Percentiles rank a stretch among this genome's conserved stretches.
phyloP scores from a whole-genome alignment of 2,329 filamentous ascomycete species.

The Penicillium sp. region DNA sequence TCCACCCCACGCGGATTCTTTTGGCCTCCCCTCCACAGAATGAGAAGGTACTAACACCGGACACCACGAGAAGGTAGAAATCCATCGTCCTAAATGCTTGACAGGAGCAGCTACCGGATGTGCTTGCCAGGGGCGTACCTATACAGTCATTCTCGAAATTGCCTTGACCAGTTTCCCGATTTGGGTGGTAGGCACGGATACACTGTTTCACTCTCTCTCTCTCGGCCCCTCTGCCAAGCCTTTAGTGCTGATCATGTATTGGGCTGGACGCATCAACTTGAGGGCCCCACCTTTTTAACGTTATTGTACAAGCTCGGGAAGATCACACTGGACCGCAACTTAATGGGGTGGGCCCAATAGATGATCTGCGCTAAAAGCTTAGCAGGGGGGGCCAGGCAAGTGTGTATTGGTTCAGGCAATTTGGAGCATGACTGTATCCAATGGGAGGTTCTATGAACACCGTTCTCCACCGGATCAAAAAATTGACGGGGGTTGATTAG shows the following conservation, averaged over 20 bases:
- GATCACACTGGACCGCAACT: constrained; percentile 1
- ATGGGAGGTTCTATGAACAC: too few relatives aligned
- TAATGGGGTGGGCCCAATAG: constrained; percentile 1
- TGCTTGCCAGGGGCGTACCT: too few relatives aligned
- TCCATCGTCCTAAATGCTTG: constrained; percentile 20
- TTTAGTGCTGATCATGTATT: constrained; percentile 1
- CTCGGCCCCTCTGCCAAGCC: constrained; percentile 1
- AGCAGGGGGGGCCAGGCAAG: background rate
- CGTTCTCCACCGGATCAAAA: too few relatives aligned
- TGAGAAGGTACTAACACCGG: constrained; percentile 11
- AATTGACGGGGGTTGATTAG: too few relatives aligned
- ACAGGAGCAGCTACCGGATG: constrained; percentile 22
- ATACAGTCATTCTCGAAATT: constrained; percentile 2
- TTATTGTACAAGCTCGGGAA: constrained; percentile 2
- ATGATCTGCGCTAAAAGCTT: background rate
- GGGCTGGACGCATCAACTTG: constrained; percentile 1
- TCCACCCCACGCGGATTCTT: constrained; percentile 19
- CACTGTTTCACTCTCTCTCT: background rate
- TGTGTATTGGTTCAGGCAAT: too few relatives aligned
- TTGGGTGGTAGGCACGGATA: background rate
- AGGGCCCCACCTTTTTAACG: background rate
- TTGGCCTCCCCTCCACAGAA: constrained; percentile 11
- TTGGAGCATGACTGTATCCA: too few relatives aligned
- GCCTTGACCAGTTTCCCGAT: background rate
- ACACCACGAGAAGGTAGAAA: constrained; percentile 22